Base-by-base conservation (phyloP, 768 basidiomycete species). In the Naganishia randhawae region DNA sequence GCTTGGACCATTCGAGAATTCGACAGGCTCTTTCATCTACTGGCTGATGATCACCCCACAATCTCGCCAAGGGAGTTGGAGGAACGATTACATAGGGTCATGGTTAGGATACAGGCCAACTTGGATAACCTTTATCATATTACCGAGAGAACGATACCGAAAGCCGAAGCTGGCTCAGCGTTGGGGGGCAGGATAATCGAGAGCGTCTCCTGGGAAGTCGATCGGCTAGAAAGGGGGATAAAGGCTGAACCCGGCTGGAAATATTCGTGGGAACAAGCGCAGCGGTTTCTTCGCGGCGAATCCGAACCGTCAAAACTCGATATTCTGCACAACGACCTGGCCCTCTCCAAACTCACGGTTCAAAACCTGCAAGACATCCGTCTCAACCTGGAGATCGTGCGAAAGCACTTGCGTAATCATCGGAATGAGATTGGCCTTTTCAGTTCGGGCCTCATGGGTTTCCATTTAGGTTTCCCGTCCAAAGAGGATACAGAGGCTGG, bases 71-170 rank as follows among this genome's bases (percentile, higher is more conserved):
- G 29, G 19, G 50, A 70, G 51, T 50, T 67, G 25, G 65, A 70
- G n/a, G 50, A 61, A 16, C 51, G 65, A 35, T 31, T 69, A 3
- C 64, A 70, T 32, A 33, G 48, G 10, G 45, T 70, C 45, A 70
- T 70, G 69, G 33, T 63, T 33, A 29, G 69, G 39, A 65, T 66
- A 22, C 63, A 70, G 52, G 61, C 32, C 9, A 67, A 70, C 19
- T 55, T 70, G 29, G 69, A 70, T 25, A 55, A 51, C 25, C 65
- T 70, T 4, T 67, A 70, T 48, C 57, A 50, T 10, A 61, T 65
- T n/a, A 70, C 69, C 9, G 69, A 70, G 31, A 51, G 50, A 19
- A 65, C 69, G n/a, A 57, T 70, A 29, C 69, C 69, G 16, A 37
- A 39, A 9, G 69, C 69, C 14, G 57, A 70, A 52, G 57, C 50